A percentile compares a stretch with the other conserved stretches of the same genome.
Evolutionary conservation across 2,329 filamentous ascomycete species (phyloP).

Genomic region (Talaromyces sp.): DNA sequence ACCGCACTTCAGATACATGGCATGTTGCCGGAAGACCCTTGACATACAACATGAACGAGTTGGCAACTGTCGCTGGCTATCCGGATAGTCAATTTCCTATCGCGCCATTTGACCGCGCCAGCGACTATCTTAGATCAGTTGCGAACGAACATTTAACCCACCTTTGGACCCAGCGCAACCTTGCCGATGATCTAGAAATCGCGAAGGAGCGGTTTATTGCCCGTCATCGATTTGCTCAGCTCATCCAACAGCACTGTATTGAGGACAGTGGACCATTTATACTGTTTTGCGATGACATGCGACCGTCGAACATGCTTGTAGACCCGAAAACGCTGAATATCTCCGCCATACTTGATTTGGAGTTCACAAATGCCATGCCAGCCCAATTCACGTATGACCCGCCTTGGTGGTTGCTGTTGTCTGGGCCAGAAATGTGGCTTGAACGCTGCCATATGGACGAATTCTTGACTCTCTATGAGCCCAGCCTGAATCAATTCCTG

Average conservation of each 20-base stretch:
- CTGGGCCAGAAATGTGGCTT: constrained; percentile 26
- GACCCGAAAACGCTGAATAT: constrained; percentile 26
- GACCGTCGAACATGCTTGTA: constrained; percentile 25
- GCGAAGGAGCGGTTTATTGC: constrained; percentile 32
- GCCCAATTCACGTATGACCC: constrained; percentile 38
- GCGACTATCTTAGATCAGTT: constrained; percentile 31
- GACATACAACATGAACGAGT: constrained; percentile 44
- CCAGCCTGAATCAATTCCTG: constrained; percentile 39
- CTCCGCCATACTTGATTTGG: constrained; percentile 39
- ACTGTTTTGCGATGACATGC: constrained; percentile 41
- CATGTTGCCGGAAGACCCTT: constrained; percentile 33
- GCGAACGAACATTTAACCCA: constrained; percentile 28
- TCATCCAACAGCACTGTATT: constrained; percentile 29
- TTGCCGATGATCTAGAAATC: constrained; percentile 28
- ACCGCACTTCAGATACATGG: constrained; percentile 26
- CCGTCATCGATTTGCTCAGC: constrained; percentile 31
- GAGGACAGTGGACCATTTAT: constrained; percentile 32
- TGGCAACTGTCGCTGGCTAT: constrained; percentile 32
- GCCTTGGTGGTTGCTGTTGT: constrained; percentile 42
- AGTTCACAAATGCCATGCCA: constrained; percentile 44
- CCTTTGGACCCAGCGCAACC: constrained; percentile 33
- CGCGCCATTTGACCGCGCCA: constrained; percentile 29
- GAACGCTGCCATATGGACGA: constrained; percentile 23
- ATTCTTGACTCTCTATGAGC: constrained; percentile 29
- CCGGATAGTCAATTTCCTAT: constrained; percentile 29